These are phyloP conservation scores for Lipomyces mesembrius DNA, from an alignment of 805 yeast species.

Conservation along the genomic window DNA sequence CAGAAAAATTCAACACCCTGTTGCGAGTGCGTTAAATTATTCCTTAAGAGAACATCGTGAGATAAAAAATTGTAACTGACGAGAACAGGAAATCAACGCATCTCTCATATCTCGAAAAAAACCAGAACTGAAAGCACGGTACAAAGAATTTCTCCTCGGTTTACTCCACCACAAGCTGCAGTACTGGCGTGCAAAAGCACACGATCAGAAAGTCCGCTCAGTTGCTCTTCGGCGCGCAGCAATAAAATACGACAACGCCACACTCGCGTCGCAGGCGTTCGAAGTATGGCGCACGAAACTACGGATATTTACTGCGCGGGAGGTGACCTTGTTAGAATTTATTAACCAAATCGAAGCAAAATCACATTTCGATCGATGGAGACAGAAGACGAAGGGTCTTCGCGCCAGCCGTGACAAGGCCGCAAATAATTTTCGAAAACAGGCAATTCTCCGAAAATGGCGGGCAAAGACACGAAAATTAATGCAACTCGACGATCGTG, in stretches of 20 bases:
- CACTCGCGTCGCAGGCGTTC: constrained; percentile 21
- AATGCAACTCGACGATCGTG: neutral
- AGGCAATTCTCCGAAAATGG: constrained; percentile 1
- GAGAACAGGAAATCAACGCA: constrained; percentile 18
- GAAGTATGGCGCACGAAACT: constrained; percentile 25
- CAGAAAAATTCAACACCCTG: constrained; percentile 29
- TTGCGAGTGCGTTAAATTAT: constrained; percentile 17
- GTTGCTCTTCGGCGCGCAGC: constrained; percentile 22
- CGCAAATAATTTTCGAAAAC: constrained; percentile 1
- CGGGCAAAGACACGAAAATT: neutral
- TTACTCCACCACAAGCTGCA: constrained; percentile 16
- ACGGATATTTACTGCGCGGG: constrained; percentile 8
- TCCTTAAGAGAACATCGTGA: neutral
- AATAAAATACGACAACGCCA: constrained; percentile 24
- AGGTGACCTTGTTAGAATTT: neutral
- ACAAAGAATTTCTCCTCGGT: constrained; percentile 10
- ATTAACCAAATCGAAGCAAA: neutral
- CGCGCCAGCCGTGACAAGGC: neutral
- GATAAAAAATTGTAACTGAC: neutral
- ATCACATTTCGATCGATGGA: constrained; percentile 8
- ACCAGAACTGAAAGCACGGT: constrained; percentile 26
- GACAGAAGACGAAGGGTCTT: neutral
- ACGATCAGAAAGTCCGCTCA: neutral
- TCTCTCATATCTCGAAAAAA: constrained; percentile 16
- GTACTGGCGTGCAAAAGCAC: constrained; percentile 18